Conservation (phyloP, 371 early-diverging fungal genomes). For the Fennellomyces sp. region DNA sequence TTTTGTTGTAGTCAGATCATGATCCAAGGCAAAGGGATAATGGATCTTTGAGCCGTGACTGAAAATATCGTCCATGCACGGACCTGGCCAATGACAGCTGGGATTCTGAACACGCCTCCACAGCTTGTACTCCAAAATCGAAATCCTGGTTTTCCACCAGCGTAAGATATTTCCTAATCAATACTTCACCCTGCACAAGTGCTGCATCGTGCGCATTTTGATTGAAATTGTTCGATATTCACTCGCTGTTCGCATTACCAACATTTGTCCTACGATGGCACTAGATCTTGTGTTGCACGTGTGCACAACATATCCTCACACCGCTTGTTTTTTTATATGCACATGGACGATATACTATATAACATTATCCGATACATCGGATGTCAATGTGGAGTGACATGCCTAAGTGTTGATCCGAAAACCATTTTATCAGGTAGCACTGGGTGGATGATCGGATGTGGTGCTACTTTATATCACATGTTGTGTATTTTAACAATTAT, state of each 20-base stretch:
- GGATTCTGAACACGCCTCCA: neutral
- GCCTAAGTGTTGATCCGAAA: no score
- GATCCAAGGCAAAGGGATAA: neutral
- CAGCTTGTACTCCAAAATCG: neutral
- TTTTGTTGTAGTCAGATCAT: constrained; percentile 4
- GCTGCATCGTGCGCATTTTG: neutral
- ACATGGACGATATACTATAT: no score
- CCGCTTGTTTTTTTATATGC: no score
- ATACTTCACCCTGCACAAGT: neutral
- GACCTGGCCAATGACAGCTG: neutral
- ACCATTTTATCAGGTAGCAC: no score
- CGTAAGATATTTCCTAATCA: neutral
- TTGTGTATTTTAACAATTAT: no score
- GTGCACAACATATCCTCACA: no score
- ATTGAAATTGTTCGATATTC: neutral
- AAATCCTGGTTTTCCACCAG: neutral
- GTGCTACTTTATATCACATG: no score
- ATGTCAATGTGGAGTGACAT: no score
- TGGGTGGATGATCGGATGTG: no score
- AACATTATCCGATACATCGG: no score
- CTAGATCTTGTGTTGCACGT: no score
- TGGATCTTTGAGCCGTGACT: neutral
- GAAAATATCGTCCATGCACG: neutral
- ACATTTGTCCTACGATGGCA: neutral
- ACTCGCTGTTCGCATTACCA: neutral